phyloP scores from a whole-genome alignment of 129 eudicot genomes.

The Artemisia tridentata region DNA sequence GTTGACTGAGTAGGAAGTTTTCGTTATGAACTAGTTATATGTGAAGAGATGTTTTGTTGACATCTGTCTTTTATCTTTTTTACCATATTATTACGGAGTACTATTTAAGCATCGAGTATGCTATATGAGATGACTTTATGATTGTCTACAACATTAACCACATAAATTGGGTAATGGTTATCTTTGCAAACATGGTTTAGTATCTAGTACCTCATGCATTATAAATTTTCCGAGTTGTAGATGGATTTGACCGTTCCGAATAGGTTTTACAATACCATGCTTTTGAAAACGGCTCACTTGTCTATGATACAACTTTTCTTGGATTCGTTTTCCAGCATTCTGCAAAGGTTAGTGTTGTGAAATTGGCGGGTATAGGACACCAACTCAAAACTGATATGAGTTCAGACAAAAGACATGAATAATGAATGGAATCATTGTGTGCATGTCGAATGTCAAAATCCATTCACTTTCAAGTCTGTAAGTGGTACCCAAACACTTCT shows the following conservation, averaged over 20 bases:
- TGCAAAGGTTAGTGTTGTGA: background rate
- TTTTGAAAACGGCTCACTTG: background rate
- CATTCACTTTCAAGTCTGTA: too few relatives aligned
- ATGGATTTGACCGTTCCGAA: background rate
- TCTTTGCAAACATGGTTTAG: background rate
- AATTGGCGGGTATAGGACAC: background rate
- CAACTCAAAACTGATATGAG: too few relatives aligned
- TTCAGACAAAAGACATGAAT: too few relatives aligned
- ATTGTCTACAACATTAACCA: background rate
- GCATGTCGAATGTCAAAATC: too few relatives aligned
- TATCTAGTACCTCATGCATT: background rate
- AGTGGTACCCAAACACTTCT: too few relatives aligned
- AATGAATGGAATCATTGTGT: too few relatives aligned
- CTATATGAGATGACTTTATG: constrained; percentile 9
- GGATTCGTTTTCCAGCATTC: background rate
- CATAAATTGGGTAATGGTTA: background rate
- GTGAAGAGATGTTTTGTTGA: constrained; percentile 20
- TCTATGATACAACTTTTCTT: background rate
- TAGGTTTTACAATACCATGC: background rate
- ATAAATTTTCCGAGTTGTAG: background rate
- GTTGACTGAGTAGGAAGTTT: constrained; percentile 6
- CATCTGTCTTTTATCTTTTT: background rate
- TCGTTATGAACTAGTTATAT: constrained; percentile 14
- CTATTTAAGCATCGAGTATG: background rate
- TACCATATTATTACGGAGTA: background rate